Evolutionary conservation across 2,329 filamentous ascomycete genomes (phyloP).

Genomic region (Botrytis tulipae): DNA sequence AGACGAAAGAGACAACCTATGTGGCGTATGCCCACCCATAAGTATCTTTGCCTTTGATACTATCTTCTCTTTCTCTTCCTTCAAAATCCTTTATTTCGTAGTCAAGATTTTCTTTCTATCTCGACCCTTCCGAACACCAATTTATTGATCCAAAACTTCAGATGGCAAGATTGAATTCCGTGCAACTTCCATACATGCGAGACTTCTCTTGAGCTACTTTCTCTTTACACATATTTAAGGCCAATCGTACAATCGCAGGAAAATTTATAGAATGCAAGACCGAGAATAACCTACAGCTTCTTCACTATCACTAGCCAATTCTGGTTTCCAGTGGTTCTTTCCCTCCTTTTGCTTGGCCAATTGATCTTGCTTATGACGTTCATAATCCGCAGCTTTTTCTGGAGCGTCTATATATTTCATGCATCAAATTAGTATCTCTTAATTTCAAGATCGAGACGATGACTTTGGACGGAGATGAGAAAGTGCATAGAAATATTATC

Average conservation of each 20-base stretch:
- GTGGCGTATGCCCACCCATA: not conserved
- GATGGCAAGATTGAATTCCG: not conserved
- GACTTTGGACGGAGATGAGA: not conserved
- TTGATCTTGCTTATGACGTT: constrained; percentile 60
- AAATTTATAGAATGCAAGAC: not conserved
- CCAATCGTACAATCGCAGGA: not conserved
- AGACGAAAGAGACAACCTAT: not conserved
- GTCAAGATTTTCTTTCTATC: not conserved
- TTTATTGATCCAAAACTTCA: not conserved
- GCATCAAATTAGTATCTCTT: not conserved
- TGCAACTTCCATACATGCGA: not conserved
- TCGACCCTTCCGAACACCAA: not conserved
- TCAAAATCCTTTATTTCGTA: not conserved
- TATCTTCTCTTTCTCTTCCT: not conserved
- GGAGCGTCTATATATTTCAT: constrained; percentile 26
- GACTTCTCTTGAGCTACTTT: constrained; percentile 4
- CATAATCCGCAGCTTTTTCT: constrained; percentile 43
- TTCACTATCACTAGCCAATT: constrained; percentile 76
- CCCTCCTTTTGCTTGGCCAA: constrained; percentile 67
- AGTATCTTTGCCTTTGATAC: not conserved
- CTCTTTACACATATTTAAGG: not conserved
- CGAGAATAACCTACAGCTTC: constrained; percentile 57
- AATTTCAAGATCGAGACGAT: not conserved
- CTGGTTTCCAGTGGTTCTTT: constrained; percentile 71
- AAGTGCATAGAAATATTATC: not conserved